These are phyloP conservation scores for Xanthoceras sorbifolium DNA, from an alignment of 345 rosid genomes.

Conservation along the genomic window DNA sequence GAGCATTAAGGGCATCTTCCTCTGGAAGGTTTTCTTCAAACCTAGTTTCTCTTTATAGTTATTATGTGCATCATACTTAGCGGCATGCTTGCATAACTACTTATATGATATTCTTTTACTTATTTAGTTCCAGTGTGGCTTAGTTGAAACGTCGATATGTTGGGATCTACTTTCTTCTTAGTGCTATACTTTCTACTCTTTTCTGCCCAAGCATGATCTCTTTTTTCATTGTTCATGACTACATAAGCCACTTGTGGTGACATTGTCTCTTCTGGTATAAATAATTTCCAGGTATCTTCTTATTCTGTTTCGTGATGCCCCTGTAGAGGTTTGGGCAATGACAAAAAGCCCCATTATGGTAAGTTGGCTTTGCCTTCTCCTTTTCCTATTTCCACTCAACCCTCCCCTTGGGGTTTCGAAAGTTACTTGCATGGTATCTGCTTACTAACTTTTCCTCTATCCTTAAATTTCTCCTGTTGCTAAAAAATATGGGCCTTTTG, in stretches of 20 bases:
- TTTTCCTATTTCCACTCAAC: not conserved
- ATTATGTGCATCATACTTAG: not conserved
- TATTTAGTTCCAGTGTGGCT: conserved; percentile 2
- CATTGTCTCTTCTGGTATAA: not conserved
- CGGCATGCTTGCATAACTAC: not conserved
- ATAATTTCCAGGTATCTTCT: conserved; percentile 80
- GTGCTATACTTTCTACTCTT: not conserved
- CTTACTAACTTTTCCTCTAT: not conserved
- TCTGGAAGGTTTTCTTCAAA: conserved; percentile 79
- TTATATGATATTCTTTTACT: not conserved
- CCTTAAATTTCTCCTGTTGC: not conserved
- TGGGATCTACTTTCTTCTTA: not conserved
- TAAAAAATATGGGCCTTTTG: not conserved
- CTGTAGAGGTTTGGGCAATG: conserved; percentile 99
- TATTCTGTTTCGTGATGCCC: conserved; percentile 96
- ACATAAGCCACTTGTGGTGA: conserved; percentile 11
- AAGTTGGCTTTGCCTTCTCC: conserved; percentile 32
- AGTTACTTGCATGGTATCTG: not conserved
- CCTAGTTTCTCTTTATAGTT: conserved; percentile 21
- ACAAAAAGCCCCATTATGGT: conserved; percentile 95
- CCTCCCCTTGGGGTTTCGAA: not conserved
- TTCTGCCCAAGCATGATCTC: not conserved
- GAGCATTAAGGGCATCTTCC: conserved; percentile 94
- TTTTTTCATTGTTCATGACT: not conserved
- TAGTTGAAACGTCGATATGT: conserved; percentile 8